These are phyloP conservation scores for Butyriboletus regius DNA, from an alignment of 1,284 basidiomycete genomes.

Conservation along the genomic window DNA sequence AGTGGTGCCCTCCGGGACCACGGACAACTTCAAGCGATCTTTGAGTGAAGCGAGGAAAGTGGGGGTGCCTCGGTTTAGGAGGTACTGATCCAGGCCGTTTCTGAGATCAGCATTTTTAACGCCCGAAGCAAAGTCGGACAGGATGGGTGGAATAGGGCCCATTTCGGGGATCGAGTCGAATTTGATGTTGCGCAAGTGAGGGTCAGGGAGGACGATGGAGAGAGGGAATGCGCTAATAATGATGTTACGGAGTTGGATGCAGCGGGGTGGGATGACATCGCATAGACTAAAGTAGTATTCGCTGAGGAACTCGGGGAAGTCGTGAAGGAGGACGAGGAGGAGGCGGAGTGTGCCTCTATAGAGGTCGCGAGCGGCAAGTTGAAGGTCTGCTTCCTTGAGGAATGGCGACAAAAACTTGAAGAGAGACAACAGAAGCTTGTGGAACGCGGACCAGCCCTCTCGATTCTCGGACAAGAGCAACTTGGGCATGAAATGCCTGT, in stretches of 20 bases:
- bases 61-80: constrained; percentile 61
- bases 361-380: constrained; percentile 77
- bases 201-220: constrained; percentile 79
- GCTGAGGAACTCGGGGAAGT: constrained; percentile 96
- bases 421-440: constrained; percentile 84
- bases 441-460: constrained; percentile 94
- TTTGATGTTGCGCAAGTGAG: constrained; percentile 66
- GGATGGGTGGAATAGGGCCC: constrained; percentile 80
- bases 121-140: constrained; percentile 81
- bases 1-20: constrained; percentile 41
- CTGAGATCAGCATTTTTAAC: constrained; percentile 76
- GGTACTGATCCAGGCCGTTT: constrained; percentile 72
- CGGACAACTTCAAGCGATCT: constrained; percentile 62
- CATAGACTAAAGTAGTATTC: constrained; percentile 95
- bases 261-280: constrained; percentile 85
- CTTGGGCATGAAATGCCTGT: constrained; percentile 96
- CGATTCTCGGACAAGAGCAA: constrained; percentile 76
- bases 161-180: constrained; percentile 77
- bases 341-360: constrained; percentile 90
- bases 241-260: constrained; percentile 94
- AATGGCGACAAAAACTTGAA: constrained; percentile 93
- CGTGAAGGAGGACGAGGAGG: constrained; percentile 90
- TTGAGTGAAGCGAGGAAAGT: constrained; percentile 74
- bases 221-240: constrained; percentile 94
- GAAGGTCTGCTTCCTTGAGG: constrained; percentile 74